These are phyloP conservation scores for Agarophyton chilense DNA, from an alignment of 23 red algal species.

Conservation along the genomic window DNA sequence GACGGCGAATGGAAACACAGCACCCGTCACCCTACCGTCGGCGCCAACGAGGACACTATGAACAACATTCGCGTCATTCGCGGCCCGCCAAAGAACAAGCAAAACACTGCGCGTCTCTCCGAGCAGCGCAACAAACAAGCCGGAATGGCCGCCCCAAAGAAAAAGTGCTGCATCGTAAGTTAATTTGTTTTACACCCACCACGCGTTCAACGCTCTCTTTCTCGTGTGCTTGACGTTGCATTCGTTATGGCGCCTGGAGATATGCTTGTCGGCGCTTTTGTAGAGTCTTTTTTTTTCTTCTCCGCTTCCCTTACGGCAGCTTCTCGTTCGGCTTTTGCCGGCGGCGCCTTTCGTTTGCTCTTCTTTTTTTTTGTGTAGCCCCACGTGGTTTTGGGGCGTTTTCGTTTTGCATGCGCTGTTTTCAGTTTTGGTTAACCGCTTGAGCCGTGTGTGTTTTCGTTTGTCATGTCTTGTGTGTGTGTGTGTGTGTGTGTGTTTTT, in stretches of 20 bases:
- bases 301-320: background rate
- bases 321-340: too few relatives aligned
- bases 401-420: background rate
- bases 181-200: slow-evolving; percentile 4
- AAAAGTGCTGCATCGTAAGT: slow-evolving; percentile 74
- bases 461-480: background rate
- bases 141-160: slow-evolving; percentile 38
- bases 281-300: background rate
- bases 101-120: slow-evolving; percentile 54
- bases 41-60: slow-evolving; percentile 89
- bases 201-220: background rate
- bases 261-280: too few relatives aligned
- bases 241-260: too few relatives aligned
- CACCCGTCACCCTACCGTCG: slow-evolving; percentile 92
- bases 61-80: slow-evolving; percentile 95
- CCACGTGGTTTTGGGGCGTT: too few relatives aligned
- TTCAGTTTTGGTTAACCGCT: slow-evolving; percentile 6
- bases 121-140: slow-evolving; percentile 71
- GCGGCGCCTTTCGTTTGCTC: background rate
- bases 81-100: slow-evolving; percentile 85
- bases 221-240: too few relatives aligned
- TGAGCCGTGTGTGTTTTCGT: slow-evolving; percentile 1
- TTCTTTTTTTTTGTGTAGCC: background rate
- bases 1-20: slow-evolving; percentile 97
- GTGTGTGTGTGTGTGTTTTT: background rate